Conservation (phyloP, 164 flowering plant genomes). For the Umbellularia californica region DNA sequence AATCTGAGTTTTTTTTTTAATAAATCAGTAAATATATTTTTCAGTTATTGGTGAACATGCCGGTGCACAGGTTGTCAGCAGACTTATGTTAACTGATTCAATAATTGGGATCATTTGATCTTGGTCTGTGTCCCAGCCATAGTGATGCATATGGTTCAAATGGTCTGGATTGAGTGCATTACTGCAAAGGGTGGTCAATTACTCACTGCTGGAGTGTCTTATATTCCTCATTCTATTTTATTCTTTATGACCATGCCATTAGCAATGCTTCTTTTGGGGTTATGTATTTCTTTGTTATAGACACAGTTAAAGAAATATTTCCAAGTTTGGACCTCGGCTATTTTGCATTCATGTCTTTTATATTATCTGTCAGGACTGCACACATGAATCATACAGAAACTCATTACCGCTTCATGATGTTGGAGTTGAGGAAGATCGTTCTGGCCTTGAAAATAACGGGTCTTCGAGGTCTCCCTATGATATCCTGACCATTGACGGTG, state of each 20-base stretch:
- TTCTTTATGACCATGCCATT: neutral
- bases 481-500: slow-evolving; percentile 58
- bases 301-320: neutral
- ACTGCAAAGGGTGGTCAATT: neutral
- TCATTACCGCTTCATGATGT: slow-evolving; percentile 58
- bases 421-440: slow-evolving; percentile 67
- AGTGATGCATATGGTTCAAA: neutral
- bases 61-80: neutral
- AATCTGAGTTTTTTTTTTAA: too few species aligned
- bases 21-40: too few species aligned
- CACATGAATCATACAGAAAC: slow-evolving; percentile 61
- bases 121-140: too few species aligned
- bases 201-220: neutral
- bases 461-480: slow-evolving; percentile 46
- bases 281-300: neutral
- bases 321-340: neutral
- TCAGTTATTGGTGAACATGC: too few species aligned
- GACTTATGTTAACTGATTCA: neutral
- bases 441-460: slow-evolving; percentile 48
- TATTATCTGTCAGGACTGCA: slow-evolving; percentile 52
- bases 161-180: neutral
- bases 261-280: neutral
- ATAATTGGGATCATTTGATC: too few species aligned
- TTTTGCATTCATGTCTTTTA: slow-evolving; percentile 11
- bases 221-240: neutral